Conservation (phyloP, 164 flowering plant species). For the Stephania yunnanensis region DNA sequence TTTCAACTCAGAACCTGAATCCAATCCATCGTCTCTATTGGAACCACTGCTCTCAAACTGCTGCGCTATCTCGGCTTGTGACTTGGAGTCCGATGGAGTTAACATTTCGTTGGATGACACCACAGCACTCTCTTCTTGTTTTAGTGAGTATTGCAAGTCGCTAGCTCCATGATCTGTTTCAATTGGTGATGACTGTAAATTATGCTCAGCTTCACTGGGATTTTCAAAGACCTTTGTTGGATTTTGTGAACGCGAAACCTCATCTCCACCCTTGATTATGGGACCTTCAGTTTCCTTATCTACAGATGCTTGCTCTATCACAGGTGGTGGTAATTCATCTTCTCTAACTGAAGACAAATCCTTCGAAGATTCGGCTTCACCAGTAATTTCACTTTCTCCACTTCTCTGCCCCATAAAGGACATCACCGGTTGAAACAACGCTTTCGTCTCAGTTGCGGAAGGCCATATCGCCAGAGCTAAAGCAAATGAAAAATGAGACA, state of each 20-base stretch:
- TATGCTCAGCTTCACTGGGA: conserved; percentile 26
- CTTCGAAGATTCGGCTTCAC: conserved; percentile 24
- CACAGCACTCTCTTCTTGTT: conserved; percentile 26
- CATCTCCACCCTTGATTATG: conserved; percentile 20
- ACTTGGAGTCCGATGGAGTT: conserved; percentile 26
- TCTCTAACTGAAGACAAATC: conserved; percentile 20
- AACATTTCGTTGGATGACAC: conserved; percentile 23
- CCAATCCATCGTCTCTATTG: conserved; percentile 21
- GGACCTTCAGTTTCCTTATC: conserved; percentile 33
- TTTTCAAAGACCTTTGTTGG: conserved; percentile 10
- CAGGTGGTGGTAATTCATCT: conserved; percentile 17
- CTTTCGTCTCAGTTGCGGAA: conserved; percentile 49
- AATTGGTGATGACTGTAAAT: conserved; percentile 15
- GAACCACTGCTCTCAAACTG: conserved; percentile 17
- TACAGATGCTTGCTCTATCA: conserved; percentile 20
- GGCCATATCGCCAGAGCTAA: conserved; percentile 74
- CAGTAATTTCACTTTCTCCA: conserved; percentile 40
- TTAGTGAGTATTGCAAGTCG: conserved; percentile 18
- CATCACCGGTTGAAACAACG: conserved; percentile 75
- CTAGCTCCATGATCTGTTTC: conserved; percentile 19
- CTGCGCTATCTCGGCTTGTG: conserved; percentile 19
- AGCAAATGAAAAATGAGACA: neutral
- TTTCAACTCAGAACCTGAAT: conserved; percentile 15
- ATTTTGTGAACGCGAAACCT: conserved; percentile 15
- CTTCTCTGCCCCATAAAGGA: conserved; percentile 76